Conservation (phyloP, 306 rosid genomes). For the Quillaja saponaria region DNA sequence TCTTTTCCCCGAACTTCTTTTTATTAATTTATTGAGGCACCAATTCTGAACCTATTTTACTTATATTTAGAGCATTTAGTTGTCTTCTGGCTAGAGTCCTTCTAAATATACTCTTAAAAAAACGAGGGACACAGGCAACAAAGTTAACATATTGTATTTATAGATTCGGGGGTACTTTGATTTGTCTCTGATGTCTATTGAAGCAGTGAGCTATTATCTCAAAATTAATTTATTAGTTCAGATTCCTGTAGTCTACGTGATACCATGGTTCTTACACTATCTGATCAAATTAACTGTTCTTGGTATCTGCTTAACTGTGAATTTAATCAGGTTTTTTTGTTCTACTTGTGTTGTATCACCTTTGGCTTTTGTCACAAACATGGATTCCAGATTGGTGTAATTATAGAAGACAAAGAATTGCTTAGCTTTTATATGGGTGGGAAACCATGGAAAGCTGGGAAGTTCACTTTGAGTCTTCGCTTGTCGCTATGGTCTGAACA, state of each 20-base stretch:
- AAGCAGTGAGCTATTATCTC: no score
- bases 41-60: no score
- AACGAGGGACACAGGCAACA: conserved; percentile 21
- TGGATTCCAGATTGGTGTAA: conserved; percentile 70
- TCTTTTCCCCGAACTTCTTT: no score
- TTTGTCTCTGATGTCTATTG: conserved; percentile 6
- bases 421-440: conserved; percentile 81
- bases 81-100: no score
- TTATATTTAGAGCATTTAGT: no score
- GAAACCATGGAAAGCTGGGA: conserved; percentile 92
- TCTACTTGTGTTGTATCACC: conserved; percentile 10
- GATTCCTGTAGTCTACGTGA: background rate
- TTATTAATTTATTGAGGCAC: no score
- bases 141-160: background rate
- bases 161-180: conserved; percentile 11
- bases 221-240: conserved; percentile 10
- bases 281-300: conserved; percentile 11
- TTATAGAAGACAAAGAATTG: conserved; percentile 83
- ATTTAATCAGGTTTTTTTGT: conserved; percentile 1
- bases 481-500: conserved; percentile 94
- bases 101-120: background rate
- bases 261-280: no score
- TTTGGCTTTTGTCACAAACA: conserved; percentile 11
- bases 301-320: conserved; percentile 17
- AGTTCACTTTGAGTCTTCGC: conserved; percentile 78